Evolutionary conservation across 495 filamentous ascomycete species (phyloP).

Genomic region (Podospora bellae-mahoneyi): DNA sequence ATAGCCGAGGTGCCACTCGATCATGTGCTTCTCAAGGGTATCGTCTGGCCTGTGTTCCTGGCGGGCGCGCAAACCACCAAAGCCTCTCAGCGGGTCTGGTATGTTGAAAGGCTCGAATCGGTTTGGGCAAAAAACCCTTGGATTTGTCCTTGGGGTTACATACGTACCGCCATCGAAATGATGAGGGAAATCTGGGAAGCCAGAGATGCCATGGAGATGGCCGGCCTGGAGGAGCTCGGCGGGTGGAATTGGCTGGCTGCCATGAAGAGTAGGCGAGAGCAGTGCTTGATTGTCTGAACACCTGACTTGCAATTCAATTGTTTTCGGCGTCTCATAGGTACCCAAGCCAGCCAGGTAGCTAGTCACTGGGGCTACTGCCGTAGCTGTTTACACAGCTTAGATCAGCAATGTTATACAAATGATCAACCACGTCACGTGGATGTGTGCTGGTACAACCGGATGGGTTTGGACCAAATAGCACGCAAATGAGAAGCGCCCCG

Average conservation of each 20-base stretch:
- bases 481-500: no score
- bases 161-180: constrained; percentile 42
- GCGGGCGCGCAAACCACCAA: constrained; percentile 50
- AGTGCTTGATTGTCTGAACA: constrained; percentile 41
- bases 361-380: no score
- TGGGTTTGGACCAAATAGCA: no score
- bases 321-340: no score
- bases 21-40: constrained; percentile 51
- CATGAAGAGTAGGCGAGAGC: constrained; percentile 33
- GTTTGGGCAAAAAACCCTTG: constrained; percentile 32
- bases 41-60: constrained; percentile 57
- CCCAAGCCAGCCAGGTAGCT: no score
- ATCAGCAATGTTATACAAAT: no score
- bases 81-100: constrained; percentile 32
- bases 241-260: constrained; percentile 38
- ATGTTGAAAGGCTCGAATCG: constrained; percentile 36
- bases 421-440: no score
- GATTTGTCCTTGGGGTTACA: constrained; percentile 46
- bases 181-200: constrained; percentile 40
- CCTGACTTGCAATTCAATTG: no score
- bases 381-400: no score
- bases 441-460: no score
- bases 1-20: constrained; percentile 46
- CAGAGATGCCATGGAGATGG: constrained; percentile 24
- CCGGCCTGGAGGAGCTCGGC: background rate